Base-by-base conservation (phyloP, 2,329 filamentous ascomycete species). In the Verticillium zaregamsianum region DNA sequence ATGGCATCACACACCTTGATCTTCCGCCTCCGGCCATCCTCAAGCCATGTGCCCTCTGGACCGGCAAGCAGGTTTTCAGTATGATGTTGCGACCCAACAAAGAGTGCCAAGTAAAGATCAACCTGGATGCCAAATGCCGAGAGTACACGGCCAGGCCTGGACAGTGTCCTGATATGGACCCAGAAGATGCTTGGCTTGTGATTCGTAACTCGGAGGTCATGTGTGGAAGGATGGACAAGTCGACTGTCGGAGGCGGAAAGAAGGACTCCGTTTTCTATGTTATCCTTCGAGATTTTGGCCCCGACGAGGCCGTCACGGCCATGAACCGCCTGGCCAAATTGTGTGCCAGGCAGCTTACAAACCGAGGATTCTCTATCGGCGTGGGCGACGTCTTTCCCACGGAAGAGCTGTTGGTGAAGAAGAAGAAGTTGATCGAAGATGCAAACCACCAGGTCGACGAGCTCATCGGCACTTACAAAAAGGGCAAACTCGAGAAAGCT, bases 261-360 rank as follows among this genome's bases (percentile, higher is more conserved):
- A 99, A 99, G 73, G 94, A 97, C 73, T 97, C 93, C 0, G 89
- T 99, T 23, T 99, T 98, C 72, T 99, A 97, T 71, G 90, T 98
- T 61, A 94, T 99, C 72, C 86, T 98, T 68, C 86, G 95, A 80
- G 95, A 99, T 78, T 99, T 91, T 69, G 95, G 95, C 0, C 91
- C 93, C 1, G 90, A 96, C 60, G 89, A 91, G 61, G 93, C 95
- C 8, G 93, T 94, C 0, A 86, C 87, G 61, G 92, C 91, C 60
- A 99, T 99, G 95, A 98, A 97, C 70, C 86, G 95, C 25, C 80
- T 99, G 32, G 92, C 95, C 0, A 96, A 92, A 74, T 82, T 99
- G 6, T 97, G 92, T 59, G 93, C 95, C 2, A 84, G 95, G 68
- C 91, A 90, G 79, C 83, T 99, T 17, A 91, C 91, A 5, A 95